Conservation (phyloP, 805 yeast species). For the Yarrowia yakushimensis region DNA sequence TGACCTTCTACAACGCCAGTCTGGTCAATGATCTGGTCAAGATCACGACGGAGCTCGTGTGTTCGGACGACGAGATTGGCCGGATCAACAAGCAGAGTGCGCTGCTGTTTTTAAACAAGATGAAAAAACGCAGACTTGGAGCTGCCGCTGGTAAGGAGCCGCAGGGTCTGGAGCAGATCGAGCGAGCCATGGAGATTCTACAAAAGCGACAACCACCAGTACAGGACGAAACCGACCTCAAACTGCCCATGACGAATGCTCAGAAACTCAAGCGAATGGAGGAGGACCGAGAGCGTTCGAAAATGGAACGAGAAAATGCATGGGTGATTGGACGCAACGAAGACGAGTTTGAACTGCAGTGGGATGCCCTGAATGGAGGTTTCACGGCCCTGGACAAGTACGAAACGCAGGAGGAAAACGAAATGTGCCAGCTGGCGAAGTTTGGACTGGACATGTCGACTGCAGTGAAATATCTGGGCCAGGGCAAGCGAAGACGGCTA, state of each 20-base stretch:
- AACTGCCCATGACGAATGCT: constrained; percentile 37
- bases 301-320: constrained; percentile 71
- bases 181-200: not conserved
- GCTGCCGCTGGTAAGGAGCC: not conserved
- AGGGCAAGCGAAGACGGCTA: not conserved
- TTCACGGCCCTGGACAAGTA: constrained; percentile 48
- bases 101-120: not conserved
- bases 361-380: constrained; percentile 38
- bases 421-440: constrained; percentile 34
- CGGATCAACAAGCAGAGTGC: constrained; percentile 29
- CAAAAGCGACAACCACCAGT: not conserved
- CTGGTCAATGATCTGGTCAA: constrained; percentile 7
- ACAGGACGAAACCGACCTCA: not conserved
- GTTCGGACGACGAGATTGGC: constrained; percentile 17
- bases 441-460: constrained; percentile 12
- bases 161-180: not conserved
- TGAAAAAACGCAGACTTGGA: not conserved
- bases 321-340: constrained; percentile 56
- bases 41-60: constrained; percentile 3
- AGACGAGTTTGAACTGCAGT: constrained; percentile 51
- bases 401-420: constrained; percentile 53
- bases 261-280: constrained; percentile 80
- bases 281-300: constrained; percentile 83
- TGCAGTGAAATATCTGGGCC: not conserved
- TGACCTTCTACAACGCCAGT: constrained; percentile 8